Conservation (phyloP, 192 early-diverging fungal species). For the Coemansia furcata region DNA sequence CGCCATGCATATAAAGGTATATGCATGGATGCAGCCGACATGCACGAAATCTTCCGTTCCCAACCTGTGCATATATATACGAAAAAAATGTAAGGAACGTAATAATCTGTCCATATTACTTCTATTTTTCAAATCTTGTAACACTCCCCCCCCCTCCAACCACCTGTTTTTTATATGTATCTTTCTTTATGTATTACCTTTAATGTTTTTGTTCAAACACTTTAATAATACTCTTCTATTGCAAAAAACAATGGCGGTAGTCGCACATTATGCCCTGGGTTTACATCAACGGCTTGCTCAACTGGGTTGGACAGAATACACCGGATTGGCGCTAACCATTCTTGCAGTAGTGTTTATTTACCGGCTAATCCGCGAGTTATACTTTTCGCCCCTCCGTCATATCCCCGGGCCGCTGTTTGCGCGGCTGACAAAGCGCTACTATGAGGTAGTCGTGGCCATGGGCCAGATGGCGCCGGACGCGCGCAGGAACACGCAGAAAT, state of each 20-base stretch:
- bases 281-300: neutral
- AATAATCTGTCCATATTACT: neutral
- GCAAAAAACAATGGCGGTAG: neutral
- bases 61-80: neutral
- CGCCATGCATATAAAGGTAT: neutral
- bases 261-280: neutral
- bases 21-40: neutral
- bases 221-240: neutral
- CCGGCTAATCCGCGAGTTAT: neutral
- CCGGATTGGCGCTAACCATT: neutral
- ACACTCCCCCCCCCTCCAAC: too few relatives aligned
- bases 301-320: neutral
- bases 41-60: neutral
- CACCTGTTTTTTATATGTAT: neutral
- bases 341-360: neutral
- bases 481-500: neutral
- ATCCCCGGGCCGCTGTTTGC: constrained; percentile 18
- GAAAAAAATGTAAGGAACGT: neutral
- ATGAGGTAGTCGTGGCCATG: neutral
- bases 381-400: constrained; percentile 4
- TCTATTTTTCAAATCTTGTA: neutral
- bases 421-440: neutral
- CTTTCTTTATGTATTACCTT: neutral
- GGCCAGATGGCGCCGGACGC: constrained; percentile 12
- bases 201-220: neutral